Evolutionary conservation across 2,329 filamentous ascomycete genomes (phyloP).

Genomic region (Orbilia oligospora): DNA sequence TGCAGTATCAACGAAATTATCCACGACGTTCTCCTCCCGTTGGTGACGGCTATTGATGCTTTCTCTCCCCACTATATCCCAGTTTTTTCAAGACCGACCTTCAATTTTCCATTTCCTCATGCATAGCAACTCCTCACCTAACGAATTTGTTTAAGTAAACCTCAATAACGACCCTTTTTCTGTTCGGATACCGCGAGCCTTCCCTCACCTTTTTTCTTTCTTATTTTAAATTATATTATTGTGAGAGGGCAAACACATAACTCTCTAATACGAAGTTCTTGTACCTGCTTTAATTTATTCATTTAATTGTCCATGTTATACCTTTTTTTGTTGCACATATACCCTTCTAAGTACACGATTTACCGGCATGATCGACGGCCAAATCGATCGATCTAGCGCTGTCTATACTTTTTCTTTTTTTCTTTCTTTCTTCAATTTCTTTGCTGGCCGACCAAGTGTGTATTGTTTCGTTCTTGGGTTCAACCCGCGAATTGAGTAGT

Average conservation of each 20-base stretch:
- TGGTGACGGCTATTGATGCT: background rate
- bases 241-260: background rate
- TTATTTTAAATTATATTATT: background rate
- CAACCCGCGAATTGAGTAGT: background rate
- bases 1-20: background rate
- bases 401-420: background rate
- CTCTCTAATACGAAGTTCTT: background rate
- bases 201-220: too few relatives aligned
- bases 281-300: background rate
- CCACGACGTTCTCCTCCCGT: constrained; percentile 5
- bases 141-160: background rate
- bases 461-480: background rate
- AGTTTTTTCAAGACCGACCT: too few relatives aligned
- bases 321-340: constrained; percentile 1
- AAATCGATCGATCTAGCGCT: constrained; percentile 8
- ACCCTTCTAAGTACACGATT: constrained; percentile 29
- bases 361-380: background rate
- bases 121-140: too few relatives aligned
- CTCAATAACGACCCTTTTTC: background rate
- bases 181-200: background rate
- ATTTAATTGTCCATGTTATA: background rate
- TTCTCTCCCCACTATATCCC: too few relatives aligned
- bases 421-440: background rate
- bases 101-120: background rate
- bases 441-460: background rate